Evolutionary conservation across 148 eudicot genomes (phyloP).

Genomic region (Vaccinium darrowii): DNA sequence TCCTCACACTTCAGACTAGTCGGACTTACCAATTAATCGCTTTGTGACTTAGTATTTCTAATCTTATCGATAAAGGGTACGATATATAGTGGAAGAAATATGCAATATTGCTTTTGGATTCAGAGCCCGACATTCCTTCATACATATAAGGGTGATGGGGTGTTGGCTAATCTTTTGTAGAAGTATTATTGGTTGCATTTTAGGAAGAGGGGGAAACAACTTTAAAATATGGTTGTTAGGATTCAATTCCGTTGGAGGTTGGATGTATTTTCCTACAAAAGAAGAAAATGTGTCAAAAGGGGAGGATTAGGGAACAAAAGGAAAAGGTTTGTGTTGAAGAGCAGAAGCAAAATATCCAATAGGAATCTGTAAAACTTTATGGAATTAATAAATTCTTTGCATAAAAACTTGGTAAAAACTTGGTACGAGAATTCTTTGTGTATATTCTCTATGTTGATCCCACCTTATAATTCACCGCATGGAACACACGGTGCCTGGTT

Average conservation of each 20-base stretch:
- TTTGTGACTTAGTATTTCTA: background rate
- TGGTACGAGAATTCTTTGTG: background rate
- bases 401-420: background rate
- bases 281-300: background rate
- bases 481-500: background rate
- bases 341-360: background rate
- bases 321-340: background rate
- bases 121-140: background rate
- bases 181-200: background rate
- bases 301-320: background rate
- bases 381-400: background rate
- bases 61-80: background rate
- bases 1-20: background rate
- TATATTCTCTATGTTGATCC: background rate
- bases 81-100: background rate
- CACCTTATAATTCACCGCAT: background rate
- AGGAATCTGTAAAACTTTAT: no score
- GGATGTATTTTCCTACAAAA: background rate
- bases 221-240: background rate
- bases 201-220: background rate
- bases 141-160: background rate
- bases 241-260: background rate
- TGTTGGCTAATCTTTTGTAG: background rate
- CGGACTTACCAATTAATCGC: background rate
- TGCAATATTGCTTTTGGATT: background rate